Conservation (phyloP, 2,329 filamentous ascomycete species). For the Fusarium sp. region DNA sequence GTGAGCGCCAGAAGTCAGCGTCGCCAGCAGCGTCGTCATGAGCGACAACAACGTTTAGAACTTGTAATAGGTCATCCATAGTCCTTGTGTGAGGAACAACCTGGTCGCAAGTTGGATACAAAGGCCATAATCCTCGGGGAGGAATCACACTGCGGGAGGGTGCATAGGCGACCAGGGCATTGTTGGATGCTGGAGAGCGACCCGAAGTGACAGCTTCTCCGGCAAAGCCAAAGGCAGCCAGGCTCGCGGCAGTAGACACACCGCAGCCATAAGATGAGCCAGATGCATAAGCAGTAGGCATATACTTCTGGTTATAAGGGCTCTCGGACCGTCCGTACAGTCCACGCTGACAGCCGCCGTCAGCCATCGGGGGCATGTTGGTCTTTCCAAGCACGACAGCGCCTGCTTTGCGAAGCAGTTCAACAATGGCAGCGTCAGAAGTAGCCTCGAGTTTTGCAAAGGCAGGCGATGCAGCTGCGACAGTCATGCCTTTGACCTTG, state of each 20-base stretch:
- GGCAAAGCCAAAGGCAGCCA: conserved; percentile 63
- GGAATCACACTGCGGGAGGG: conserved; percentile 63
- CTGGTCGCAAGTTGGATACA: conserved; percentile 66
- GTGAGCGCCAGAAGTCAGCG: conserved; percentile 61
- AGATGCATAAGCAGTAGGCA: conserved; percentile 64
- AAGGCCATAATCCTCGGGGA: conserved; percentile 62
- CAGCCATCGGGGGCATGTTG: conserved; percentile 67
- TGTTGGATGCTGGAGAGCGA: conserved; percentile 65
- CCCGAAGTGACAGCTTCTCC: conserved; percentile 66
- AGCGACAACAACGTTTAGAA: conserved; percentile 58
- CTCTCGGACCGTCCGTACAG: conserved; percentile 65
- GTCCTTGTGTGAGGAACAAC: conserved; percentile 62
- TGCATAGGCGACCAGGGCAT: conserved; percentile 64
- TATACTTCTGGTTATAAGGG: conserved; percentile 63
- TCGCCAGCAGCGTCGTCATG: conserved; percentile 47
- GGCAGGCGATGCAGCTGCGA: conserved; percentile 63
- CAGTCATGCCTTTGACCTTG: conserved; percentile 62
- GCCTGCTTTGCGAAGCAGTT: conserved; percentile 52
- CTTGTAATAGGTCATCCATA: conserved; percentile 57
- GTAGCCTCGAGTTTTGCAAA: conserved; percentile 59
- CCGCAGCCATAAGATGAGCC: conserved; percentile 67
- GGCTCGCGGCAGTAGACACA: conserved; percentile 58
- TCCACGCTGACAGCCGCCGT: conserved; percentile 66
- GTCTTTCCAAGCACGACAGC: conserved; percentile 56
- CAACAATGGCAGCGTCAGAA: conserved; percentile 61